Conservation (phyloP, 805 yeast genomes). For the Wickerhamomyces hampshirensis region DNA sequence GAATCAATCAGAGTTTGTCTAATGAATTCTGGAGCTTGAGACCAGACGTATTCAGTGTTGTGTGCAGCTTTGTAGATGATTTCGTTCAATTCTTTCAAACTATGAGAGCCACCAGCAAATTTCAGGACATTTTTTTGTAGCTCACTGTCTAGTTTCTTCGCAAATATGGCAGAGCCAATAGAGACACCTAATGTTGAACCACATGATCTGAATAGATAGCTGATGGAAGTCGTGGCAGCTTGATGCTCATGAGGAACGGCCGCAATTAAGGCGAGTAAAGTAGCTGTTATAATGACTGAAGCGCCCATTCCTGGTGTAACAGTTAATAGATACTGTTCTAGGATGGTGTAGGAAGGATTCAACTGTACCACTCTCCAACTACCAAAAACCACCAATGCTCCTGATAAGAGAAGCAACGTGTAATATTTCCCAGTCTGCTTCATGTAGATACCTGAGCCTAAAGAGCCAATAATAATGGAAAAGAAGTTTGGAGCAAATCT, state of each 20-base stretch:
- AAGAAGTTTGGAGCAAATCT: constrained; percentile 59
- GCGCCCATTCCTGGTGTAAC: constrained; percentile 51
- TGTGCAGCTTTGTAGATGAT: constrained; percentile 51
- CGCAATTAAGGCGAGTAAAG: constrained; percentile 63
- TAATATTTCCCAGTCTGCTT: constrained; percentile 57
- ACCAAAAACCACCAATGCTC: constrained; percentile 43
- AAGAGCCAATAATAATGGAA: constrained; percentile 52
- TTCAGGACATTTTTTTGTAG: constrained; percentile 28
- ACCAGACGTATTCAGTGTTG: constrained; percentile 48
- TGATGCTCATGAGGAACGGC: constrained; percentile 65
- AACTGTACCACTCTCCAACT: constrained; percentile 31
- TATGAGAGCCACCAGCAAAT: constrained; percentile 32
- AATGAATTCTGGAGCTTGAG: constrained; percentile 49
- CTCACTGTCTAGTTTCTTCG: constrained; percentile 32
- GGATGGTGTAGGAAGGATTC: constrained; percentile 28
- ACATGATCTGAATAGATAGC: constrained; percentile 60
- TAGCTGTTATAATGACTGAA: constrained; percentile 57
- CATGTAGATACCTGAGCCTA: constrained; percentile 63
- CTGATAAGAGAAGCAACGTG: constrained; percentile 38
- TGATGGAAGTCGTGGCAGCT: constrained; percentile 63
- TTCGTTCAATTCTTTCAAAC: constrained; percentile 31
- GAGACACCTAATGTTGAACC: constrained; percentile 66
- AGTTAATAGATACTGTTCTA: constrained; percentile 40
- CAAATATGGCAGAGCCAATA: constrained; percentile 60
- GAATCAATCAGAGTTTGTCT: constrained; percentile 41